Conservation (phyloP, 2,329 filamentous ascomycete species). For the Neophaeococcomyces aloes region DNA sequence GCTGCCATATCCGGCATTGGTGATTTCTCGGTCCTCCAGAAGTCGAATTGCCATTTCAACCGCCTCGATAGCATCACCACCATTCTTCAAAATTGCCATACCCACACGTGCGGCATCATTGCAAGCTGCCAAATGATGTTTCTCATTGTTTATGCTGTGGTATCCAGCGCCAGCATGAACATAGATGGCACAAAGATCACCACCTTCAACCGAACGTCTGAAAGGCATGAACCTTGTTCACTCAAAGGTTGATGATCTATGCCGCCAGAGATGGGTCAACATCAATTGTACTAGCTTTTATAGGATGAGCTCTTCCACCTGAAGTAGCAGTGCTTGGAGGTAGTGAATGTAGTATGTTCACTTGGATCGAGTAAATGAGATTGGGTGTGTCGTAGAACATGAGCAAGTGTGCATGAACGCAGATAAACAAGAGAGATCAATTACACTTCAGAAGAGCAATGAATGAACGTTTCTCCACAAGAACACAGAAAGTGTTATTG, state of each 20-base stretch:
- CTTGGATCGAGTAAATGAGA: background rate
- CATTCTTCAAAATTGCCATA: constrained; percentile 69
- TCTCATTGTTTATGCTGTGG: constrained; percentile 79
- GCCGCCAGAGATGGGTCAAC: background rate
- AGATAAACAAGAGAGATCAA: background rate
- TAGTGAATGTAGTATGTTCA: background rate
- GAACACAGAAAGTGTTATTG: background rate
- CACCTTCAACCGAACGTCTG: constrained; percentile 28
- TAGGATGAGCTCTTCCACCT: no score
- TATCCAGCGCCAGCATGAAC: constrained; percentile 93
- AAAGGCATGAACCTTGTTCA: constrained; percentile 23
- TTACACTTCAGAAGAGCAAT: constrained; percentile 5
- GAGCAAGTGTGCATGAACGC: constrained; percentile 1
- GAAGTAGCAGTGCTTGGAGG: no score
- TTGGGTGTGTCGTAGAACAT: background rate
- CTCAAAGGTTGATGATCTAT: background rate
- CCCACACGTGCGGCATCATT: constrained; percentile 73
- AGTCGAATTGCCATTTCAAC: constrained; percentile 80
- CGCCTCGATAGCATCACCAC: constrained; percentile 73
- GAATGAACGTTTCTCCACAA: background rate
- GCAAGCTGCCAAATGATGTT: constrained; percentile 73
- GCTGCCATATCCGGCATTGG: constrained; percentile 91
- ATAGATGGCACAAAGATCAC: constrained; percentile 65
- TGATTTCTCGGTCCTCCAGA: constrained; percentile 89
- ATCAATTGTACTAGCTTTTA: no score